Conservation (phyloP, 345 rosid species). For the Eucalyptus cladocalyx region DNA sequence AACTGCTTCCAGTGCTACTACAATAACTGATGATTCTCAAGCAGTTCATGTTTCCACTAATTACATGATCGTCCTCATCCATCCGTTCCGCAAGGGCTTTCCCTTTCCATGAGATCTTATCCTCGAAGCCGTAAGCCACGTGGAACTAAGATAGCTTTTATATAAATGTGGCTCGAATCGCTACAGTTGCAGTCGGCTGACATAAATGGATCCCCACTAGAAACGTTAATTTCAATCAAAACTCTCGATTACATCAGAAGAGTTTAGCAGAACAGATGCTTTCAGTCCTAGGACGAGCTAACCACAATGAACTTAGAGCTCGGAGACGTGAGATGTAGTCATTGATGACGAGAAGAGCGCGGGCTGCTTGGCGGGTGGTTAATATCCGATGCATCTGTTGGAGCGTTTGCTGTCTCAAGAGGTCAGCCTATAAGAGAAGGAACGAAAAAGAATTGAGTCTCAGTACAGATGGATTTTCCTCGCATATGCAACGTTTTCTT, state of each 20-base stretch:
- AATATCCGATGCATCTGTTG: slow-evolving; percentile 84
- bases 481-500: neutral
- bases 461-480: neutral
- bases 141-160: neutral
- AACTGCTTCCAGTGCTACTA: neutral
- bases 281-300: slow-evolving; percentile 72
- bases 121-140: neutral
- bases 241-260: neutral
- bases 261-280: neutral
- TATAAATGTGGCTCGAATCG: neutral
- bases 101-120: neutral
- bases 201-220: neutral
- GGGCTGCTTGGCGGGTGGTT: slow-evolving; percentile 87
- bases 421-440: slow-evolving; percentile 52
- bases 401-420: slow-evolving; percentile 80
- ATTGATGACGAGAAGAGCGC: slow-evolving; percentile 67
- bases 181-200: neutral
- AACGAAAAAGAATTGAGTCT: neutral
- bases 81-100: neutral
- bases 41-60: neutral
- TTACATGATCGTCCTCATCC: neutral
- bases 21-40: neutral
- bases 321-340: slow-evolving; percentile 75
- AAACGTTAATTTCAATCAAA: neutral
- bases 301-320: slow-evolving; percentile 92